These are phyloP conservation scores for Zea mays DNA, from an alignment of 176 grass and related monocot species.

Conservation along the genomic window DNA sequence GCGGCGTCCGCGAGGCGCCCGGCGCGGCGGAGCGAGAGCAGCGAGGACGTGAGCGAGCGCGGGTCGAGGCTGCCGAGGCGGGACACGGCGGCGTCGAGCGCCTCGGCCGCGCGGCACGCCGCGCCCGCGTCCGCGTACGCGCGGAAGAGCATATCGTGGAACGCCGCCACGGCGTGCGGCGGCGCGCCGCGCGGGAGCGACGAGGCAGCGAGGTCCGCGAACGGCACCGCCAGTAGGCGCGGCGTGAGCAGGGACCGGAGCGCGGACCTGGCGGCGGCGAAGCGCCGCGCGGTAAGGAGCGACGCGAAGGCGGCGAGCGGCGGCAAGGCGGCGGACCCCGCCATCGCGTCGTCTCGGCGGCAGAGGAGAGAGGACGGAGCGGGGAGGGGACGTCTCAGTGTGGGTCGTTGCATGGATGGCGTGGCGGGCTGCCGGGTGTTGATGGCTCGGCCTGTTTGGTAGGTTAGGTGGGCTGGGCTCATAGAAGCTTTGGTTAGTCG, in stretches of 20 bases:
- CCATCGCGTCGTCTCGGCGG: background rate
- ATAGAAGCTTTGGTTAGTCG: background rate
- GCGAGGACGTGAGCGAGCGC: slow-evolving; percentile 64
- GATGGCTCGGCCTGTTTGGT: background rate
- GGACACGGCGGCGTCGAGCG: slow-evolving; percentile 50
- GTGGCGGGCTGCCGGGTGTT: background rate
- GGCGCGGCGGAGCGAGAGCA: slow-evolving; percentile 61
- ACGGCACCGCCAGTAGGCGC: slow-evolving; percentile 38
- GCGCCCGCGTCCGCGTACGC: slow-evolving; percentile 59
- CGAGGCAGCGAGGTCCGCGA: slow-evolving; percentile 51
- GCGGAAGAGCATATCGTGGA: slow-evolving; percentile 87
- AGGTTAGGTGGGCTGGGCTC: background rate
- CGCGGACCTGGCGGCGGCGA: slow-evolving; percentile 53
- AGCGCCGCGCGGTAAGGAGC: slow-evolving; percentile 47
- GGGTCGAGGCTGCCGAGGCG: slow-evolving; percentile 65
- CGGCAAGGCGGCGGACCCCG: background rate
- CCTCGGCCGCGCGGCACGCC: slow-evolving; percentile 46
- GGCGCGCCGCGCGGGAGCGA: slow-evolving; percentile 48
- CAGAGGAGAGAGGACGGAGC: background rate
- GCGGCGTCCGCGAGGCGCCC: slow-evolving; percentile 46
- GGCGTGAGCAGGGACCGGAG: slow-evolving; percentile 51
- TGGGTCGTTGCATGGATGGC: background rate
- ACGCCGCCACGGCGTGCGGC: slow-evolving; percentile 35
- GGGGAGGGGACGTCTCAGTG: background rate
- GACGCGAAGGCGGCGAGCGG: slow-evolving; percentile 50